Evolutionary conservation across 75 land plant genomes (phyloP).

Genomic region (Pinus taeda): DNA sequence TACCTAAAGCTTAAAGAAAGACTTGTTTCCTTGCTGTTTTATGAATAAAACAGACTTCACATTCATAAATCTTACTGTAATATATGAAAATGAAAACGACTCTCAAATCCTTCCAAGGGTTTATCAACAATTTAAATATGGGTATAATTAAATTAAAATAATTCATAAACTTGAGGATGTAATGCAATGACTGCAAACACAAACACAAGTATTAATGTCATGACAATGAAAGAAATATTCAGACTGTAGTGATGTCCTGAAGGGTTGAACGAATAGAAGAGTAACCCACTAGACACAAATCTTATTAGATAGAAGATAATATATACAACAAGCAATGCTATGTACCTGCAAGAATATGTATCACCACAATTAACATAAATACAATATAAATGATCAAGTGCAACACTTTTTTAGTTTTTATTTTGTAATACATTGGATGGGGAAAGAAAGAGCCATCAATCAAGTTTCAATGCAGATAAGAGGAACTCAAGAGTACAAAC

Average conservation of each 20-base stretch:
- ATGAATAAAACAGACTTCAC: too few relatives aligned
- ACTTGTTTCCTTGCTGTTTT: too few relatives aligned
- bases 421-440: neutral
- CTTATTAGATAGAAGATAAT: conserved; percentile 65
- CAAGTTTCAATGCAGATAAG: neutral
- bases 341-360: conserved; percentile 36
- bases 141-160: conserved; percentile 3
- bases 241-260: conserved; percentile 87
- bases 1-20: too few relatives aligned
- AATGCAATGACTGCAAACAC: conserved; percentile 59
- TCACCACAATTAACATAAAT: neutral
- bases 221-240: conserved; percentile 84
- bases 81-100: too few relatives aligned
- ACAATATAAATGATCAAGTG: too few relatives aligned
- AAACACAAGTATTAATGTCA: conserved; percentile 81
- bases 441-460: neutral
- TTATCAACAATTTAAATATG: neutral
- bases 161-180: conserved; percentile 53
- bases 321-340: conserved; percentile 65
- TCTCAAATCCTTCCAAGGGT: neutral
- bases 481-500: neutral
- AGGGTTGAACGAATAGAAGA: conserved; percentile 95
- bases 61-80: too few relatives aligned
- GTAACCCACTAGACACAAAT: conserved; percentile 54
- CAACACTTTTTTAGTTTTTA: neutral